phyloP scores from a whole-genome alignment of 1,284 basidiomycete species.

The Cryptococcus sp. region DNA sequence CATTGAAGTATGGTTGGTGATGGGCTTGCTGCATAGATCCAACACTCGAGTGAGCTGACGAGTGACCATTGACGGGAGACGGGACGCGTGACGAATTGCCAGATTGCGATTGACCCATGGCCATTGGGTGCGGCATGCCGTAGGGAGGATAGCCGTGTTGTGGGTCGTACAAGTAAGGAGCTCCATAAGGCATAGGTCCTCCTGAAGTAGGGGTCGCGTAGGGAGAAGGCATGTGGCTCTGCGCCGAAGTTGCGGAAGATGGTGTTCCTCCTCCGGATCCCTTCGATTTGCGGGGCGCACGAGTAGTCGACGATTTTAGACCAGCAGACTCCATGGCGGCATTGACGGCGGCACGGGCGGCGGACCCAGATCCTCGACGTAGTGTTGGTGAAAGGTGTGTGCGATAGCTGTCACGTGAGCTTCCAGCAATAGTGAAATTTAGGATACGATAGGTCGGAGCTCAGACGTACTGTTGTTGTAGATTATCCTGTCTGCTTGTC shows the following conservation, averaged over 20 bases:
- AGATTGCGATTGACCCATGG: constrained; percentile 30
- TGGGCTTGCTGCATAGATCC: constrained; percentile 29
- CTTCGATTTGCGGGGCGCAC: constrained; percentile 44
- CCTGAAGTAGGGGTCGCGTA: constrained; percentile 37
- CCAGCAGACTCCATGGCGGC: constrained; percentile 46
- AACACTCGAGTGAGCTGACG: constrained; percentile 27
- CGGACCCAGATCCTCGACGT: constrained; percentile 41
- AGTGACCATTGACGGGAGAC: constrained; percentile 42
- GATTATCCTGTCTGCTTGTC: constrained; percentile 44
- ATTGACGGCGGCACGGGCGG: constrained; percentile 41
- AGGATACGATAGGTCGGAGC: neutral
- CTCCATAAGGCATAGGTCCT: constrained; percentile 26
- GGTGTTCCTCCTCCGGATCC: constrained; percentile 34
- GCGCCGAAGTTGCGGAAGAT: constrained; percentile 34
- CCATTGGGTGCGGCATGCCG: constrained; percentile 28
- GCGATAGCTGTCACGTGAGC: constrained; percentile 31
- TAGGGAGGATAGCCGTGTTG: constrained; percentile 31
- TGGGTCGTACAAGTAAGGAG: constrained; percentile 42
- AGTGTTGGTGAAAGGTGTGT: constrained; percentile 44
- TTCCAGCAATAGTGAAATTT: neutral
- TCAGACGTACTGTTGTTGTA: constrained; percentile 42
- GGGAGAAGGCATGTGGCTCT: constrained; percentile 35
- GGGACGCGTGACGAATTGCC: constrained; percentile 39
- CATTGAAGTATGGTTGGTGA: constrained; percentile 34
- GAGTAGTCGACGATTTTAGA: constrained; percentile 35